Base-by-base conservation (phyloP, 73 alveolate genomes). In the Halteria grandinella region DNA sequence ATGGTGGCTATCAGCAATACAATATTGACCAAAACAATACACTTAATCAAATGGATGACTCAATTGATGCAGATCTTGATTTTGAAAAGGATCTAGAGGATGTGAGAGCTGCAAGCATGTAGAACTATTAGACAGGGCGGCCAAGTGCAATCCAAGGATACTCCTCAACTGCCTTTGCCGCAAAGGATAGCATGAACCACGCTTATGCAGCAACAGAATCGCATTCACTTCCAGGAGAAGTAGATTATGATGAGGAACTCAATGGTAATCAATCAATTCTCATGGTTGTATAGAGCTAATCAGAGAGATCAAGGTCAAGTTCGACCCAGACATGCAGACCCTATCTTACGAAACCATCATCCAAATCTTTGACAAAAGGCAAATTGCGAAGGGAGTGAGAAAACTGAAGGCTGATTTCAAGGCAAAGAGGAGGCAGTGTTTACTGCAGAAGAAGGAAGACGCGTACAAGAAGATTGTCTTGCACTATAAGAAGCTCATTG, bases 361-460 rank as follows among this genome's bases (percentile, higher is more conserved):
- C 6, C 53, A 34, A 53, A 75, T 75, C 3, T 75, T 75, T 75
- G 88, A 75, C 45, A 75, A 75, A 45, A 28, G 88, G 20, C 28
- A 69, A 12, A 69, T 69, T 1, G 60, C 60, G 3, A 75, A 69
- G 55, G 88, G 88, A 15, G 60, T 75, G 31, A 75, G 69, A 72
- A 75, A 75, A 32, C 49, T 75, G 51, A 55, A 75, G 44, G 60
- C 24, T 41, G 75, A 69, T 5, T 75, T 75, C 48, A 75, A 75
- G 44, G 49, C 41, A 25, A 75, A 62, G 41, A 45, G 88, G 28
- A 75, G 88, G 44, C 53, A 58, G 41, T 34, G 25, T 1, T 40
- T 75, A 17, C 47, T 62, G 2, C 62, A 62, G 15, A 21, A 60
- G 3, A 52, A 75, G 24, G 34, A 17, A 31, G 17, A 17, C 3